Conservation (phyloP, 345 rosid species). For the Arabidopsis arenosa region DNA sequence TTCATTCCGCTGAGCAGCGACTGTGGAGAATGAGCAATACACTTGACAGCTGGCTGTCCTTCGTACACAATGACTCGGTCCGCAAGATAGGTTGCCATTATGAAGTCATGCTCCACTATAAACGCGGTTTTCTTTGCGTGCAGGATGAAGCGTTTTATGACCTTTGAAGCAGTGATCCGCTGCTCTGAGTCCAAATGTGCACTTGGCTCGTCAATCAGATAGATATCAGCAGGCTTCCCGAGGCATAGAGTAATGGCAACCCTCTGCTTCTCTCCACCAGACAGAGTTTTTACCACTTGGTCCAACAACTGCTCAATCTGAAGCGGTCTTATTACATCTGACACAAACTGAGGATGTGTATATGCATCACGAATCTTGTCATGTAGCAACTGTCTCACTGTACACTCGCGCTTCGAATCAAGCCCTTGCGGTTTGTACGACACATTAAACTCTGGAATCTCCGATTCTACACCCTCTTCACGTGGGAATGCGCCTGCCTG, state of each 20-base stretch:
- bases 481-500: conserved; percentile 84
- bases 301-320: conserved; percentile 86
- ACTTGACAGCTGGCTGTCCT: conserved; percentile 76
- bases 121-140: conserved; percentile 92
- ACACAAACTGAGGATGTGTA: conserved; percentile 81
- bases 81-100: conserved; percentile 89
- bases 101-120: conserved; percentile 90
- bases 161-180: conserved; percentile 90
- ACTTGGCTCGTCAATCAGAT: conserved; percentile 90
- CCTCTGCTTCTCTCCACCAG: conserved; percentile 93
- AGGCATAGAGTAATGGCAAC: conserved; percentile 89
- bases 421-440: conserved; percentile 93
- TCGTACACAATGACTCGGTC: conserved; percentile 88
- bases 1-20: conserved; percentile 90
- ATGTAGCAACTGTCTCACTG: conserved; percentile 82
- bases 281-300: conserved; percentile 71
- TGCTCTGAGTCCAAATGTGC: conserved; percentile 94
- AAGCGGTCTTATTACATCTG: conserved; percentile 94
- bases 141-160: conserved; percentile 88
- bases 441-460: conserved; percentile 85
- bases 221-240: conserved; percentile 94
- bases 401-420: conserved; percentile 63
- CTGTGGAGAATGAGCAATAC: conserved; percentile 81
- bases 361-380: conserved; percentile 78
- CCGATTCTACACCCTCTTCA: conserved; percentile 66